Evolutionary conservation across 345 rosid genomes (phyloP), one percentile per base, ranked within the genome.

Genomic region (Balakata baccata): DNA sequence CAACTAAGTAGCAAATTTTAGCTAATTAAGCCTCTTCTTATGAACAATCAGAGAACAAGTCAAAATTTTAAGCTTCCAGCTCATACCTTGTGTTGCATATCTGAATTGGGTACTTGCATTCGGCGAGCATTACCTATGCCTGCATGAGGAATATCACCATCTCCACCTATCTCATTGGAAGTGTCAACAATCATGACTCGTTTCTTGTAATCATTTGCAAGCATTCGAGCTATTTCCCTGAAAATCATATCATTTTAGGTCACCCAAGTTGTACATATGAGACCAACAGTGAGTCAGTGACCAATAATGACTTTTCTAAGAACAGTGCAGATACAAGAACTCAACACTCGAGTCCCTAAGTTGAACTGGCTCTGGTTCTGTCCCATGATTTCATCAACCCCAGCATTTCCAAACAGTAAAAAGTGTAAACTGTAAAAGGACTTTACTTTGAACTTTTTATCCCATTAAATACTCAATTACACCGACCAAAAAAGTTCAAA

Each of bases 91-190:
- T 94, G 98, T 79, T 94, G 98, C 87, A 85, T 83, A 62, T 90
- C 90, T 80, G 87, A 84, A 81, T 89, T 78, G 39, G 90, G 92
- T n/a, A 94, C 98, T 84, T 94, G 98, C 98, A 94, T 90, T 79
- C 97, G 85, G 49, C 98, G 90, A 78, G 97, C 96, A 81, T 86
- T 86, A 54, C 98, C 97, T 11, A 94, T 94, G 74, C 97, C 96
- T 46, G 91, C 87, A 85, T 94, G 97, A 56, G 97, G 97, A 75
- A 94, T 91, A 86, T 94, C 97, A 64, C 97, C 97, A 88, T 94
- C 96, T 50, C 98, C 98, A 78, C 98, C 97, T 29, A 94, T 94
- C 90, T 94, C 98, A 80, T 89, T 94, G 38, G 97, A 91, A 67
- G 97, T 91, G 64, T 94, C 97, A 81, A 94, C 97, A 77, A 94